Evolutionary conservation across 1,284 basidiomycete genomes (phyloP).

Genomic region (Naganishia albida): DNA sequence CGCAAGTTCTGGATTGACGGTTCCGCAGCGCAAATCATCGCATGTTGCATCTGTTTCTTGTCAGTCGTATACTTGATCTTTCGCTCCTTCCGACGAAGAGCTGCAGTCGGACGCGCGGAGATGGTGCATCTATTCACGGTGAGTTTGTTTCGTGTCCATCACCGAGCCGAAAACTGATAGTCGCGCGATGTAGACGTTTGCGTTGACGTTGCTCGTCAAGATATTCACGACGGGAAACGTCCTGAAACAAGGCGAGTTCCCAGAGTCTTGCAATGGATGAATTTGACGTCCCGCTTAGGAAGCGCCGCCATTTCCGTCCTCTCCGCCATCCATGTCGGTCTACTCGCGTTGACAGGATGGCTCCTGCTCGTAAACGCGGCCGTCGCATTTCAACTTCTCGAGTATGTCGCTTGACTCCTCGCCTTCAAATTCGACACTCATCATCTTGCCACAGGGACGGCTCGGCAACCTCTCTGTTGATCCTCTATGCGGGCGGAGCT

Average conservation of each 20-base stretch:
- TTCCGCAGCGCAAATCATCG: constrained; percentile 44
- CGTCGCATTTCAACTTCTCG: constrained; percentile 71
- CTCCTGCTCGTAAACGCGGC: constrained; percentile 72
- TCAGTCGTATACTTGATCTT: constrained; percentile 38
- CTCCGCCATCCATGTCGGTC: constrained; percentile 69
- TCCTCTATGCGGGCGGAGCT: constrained; percentile 61
- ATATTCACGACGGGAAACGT: constrained; percentile 74
- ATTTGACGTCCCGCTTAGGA: constrained; percentile 51
- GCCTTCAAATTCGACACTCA: neutral
- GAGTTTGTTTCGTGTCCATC: constrained; percentile 18
- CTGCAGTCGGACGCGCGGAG: constrained; percentile 50
- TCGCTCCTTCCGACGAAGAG: constrained; percentile 39
- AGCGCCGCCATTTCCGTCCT: constrained; percentile 66
- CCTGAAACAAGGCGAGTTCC: constrained; percentile 61
- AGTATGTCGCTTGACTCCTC: constrained; percentile 39
- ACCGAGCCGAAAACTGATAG: neutral
- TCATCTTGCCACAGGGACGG: constrained; percentile 60
- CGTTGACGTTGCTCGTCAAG: constrained; percentile 71
- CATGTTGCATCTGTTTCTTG: constrained; percentile 43
- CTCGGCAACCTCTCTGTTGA: constrained; percentile 57
- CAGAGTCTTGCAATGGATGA: neutral
- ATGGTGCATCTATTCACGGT: constrained; percentile 45
- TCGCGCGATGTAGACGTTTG: constrained; percentile 58
- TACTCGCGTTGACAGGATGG: constrained; percentile 74
- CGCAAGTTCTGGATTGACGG: neutral